A percentile compares a stretch with the other conserved stretches of the same genome.
phyloP scores from a whole-genome alignment of 108 stramenopile species.

The Nitzschia inconspicua region DNA sequence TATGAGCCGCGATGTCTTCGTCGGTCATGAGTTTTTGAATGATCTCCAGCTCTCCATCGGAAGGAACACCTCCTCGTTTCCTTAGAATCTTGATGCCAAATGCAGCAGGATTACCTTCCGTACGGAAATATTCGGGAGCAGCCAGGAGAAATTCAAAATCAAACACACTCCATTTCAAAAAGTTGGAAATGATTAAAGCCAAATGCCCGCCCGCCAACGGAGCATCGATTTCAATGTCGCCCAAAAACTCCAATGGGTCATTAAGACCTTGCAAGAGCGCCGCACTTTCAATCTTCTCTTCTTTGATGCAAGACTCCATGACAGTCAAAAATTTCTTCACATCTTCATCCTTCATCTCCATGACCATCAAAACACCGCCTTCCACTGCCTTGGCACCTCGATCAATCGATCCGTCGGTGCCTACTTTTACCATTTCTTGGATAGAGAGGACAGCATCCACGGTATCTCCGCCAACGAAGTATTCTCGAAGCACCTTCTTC shows the following conservation, averaged over 20 bases:
- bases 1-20: conserved; percentile 35
- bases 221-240: conserved; percentile 80
- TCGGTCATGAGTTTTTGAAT: conserved; percentile 69
- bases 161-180: conserved; percentile 43
- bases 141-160: conserved; percentile 47
- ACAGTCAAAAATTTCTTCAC: conserved; percentile 53
- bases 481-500: conserved; percentile 69
- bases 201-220: conserved; percentile 63
- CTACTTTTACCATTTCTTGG: conserved; percentile 63
- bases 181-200: conserved; percentile 52
- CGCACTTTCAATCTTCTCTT: conserved; percentile 39
- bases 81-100: conserved; percentile 65
- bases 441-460: conserved; percentile 68
- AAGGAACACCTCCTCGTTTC: conserved; percentile 46
- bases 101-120: conserved; percentile 56
- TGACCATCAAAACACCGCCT: conserved; percentile 49
- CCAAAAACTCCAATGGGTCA: conserved; percentile 75
- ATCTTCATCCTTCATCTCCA: conserved; percentile 71
- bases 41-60: conserved; percentile 39
- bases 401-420: conserved; percentile 46
- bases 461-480: conserved; percentile 68
- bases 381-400: conserved; percentile 71
- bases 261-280: conserved; percentile 52
- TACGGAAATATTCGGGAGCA: conserved; percentile 68
- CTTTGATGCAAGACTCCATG: conserved; percentile 31